phyloP scores from a whole-genome alignment of 192 early-diverging fungal genomes.

The Pilobolus umbonatus region DNA sequence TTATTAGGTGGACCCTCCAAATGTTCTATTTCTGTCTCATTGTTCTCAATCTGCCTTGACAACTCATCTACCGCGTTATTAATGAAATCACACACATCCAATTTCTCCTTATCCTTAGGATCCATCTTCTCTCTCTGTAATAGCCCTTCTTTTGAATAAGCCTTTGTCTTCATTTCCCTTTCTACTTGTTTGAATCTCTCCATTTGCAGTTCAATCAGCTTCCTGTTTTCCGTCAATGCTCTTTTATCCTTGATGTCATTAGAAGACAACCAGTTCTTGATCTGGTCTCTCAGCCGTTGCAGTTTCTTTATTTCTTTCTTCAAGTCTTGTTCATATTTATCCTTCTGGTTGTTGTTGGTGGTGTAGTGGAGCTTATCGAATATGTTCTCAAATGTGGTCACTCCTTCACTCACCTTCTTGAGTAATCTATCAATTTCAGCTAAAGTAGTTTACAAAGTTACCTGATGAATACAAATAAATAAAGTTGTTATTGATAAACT shows the following conservation, averaged over 20 bases:
- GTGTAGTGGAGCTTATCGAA: conserved; percentile 84
- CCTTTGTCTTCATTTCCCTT: conserved; percentile 99
- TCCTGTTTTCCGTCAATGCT: conserved; percentile 82
- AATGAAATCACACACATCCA: conserved; percentile 81
- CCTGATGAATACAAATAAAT: not conserved
- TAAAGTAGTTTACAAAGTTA: too few relatives aligned
- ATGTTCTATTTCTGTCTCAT: conserved; percentile 87
- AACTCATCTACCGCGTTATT: conserved; percentile 79
- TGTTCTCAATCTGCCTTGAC: conserved; percentile 82
- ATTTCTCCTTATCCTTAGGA: conserved; percentile 90
- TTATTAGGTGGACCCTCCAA: conserved; percentile 59
- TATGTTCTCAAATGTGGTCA: conserved; percentile 90
- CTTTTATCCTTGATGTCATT: conserved; percentile 98
- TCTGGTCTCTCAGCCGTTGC: conserved; percentile 93
- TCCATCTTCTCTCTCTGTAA: conserved; percentile 75
- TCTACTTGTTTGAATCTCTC: conserved; percentile 97
- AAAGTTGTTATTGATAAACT: not conserved
- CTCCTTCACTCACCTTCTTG: conserved; percentile 94
- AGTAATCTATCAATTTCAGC: conserved; percentile 95
- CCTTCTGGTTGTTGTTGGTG: conserved; percentile 84
- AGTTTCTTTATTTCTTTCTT: conserved; percentile 99
- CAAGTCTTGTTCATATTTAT: conserved; percentile 95
- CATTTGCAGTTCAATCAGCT: conserved; percentile 98
- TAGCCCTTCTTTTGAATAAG: conserved; percentile 95
- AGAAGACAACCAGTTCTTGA: conserved; percentile 93